phyloP scores from a whole-genome alignment of 352 stramenopile species.

The Phytopythium helicoides region DNA sequence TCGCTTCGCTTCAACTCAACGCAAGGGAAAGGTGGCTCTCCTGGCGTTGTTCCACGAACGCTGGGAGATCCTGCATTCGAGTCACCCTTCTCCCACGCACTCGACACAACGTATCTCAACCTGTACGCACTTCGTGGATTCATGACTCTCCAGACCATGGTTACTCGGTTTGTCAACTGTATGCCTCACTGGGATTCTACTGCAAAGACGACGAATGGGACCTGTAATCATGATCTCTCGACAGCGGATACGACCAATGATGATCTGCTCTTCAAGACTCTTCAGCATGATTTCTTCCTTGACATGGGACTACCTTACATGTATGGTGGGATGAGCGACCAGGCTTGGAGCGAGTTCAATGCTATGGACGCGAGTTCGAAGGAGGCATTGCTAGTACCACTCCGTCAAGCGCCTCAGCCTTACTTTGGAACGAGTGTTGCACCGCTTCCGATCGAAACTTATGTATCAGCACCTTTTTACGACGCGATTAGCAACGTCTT shows the following conservation, averaged over 20 bases:
- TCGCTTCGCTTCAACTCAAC: conserved; percentile 68
- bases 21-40: conserved; percentile 6
- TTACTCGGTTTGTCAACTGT: conserved; percentile 60
- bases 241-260: conserved; percentile 17
- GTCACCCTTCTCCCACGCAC: conserved; percentile 37
- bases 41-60: conserved; percentile 37
- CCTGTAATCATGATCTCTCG: conserved; percentile 39
- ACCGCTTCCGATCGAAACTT: conserved; percentile 47
- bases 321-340: conserved; percentile 1
- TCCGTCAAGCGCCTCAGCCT: conserved; percentile 45
- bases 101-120: conserved; percentile 37
- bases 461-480: conserved; percentile 61
- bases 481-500: conserved; percentile 60
- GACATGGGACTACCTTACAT: conserved; percentile 11
- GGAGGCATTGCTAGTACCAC: conserved; percentile 30
- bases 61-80: conserved; percentile 47
- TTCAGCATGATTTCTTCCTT: conserved; percentile 34
- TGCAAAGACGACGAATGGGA: conserved; percentile 31
- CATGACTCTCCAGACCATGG: conserved; percentile 65
- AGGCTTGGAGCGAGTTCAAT: conserved; percentile 2
- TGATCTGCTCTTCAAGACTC: conserved; percentile 18
- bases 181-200: conserved; percentile 42
- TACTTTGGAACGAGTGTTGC: conserved; percentile 34
- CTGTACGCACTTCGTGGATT: conserved; percentile 45
- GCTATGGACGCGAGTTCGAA: conserved; percentile 17